Evolutionary conservation across 2,329 filamentous ascomycete species (phyloP).

Genomic region (Fusarium brachygibbosum): DNA sequence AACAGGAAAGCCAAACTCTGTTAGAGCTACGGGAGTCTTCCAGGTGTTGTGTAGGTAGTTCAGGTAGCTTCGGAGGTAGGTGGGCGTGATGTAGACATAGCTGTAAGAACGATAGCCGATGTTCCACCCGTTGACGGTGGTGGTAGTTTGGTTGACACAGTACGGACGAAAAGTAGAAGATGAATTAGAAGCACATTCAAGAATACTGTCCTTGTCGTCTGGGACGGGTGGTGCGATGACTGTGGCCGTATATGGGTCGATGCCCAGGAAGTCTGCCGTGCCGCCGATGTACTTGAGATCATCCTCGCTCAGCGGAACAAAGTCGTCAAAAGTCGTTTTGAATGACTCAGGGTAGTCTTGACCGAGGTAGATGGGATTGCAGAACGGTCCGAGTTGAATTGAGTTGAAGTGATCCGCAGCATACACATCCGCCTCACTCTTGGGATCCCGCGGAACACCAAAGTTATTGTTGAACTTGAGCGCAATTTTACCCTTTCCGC

Average conservation of each 20-base stretch:
- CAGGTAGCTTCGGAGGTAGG: slow-evolving; percentile 68
- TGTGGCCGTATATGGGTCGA: slow-evolving; percentile 70
- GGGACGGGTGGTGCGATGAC: slow-evolving; percentile 62
- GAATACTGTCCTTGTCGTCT: slow-evolving; percentile 56
- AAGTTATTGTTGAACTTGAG: slow-evolving; percentile 66
- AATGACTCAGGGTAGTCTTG: slow-evolving; percentile 63
- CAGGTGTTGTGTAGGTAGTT: slow-evolving; percentile 72
- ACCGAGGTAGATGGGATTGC: slow-evolving; percentile 67
- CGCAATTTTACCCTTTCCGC: slow-evolving; percentile 63
- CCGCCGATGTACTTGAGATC: slow-evolving; percentile 64
- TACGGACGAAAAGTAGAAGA: slow-evolving; percentile 63
- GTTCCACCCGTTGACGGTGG: slow-evolving; percentile 66
- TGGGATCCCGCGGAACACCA: slow-evolving; percentile 60
- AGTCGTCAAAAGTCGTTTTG: slow-evolving; percentile 60
- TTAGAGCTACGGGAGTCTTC: slow-evolving; percentile 61
- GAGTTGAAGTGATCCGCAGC: slow-evolving; percentile 63
- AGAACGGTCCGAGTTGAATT: slow-evolving; percentile 63
- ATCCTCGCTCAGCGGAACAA: slow-evolving; percentile 61
- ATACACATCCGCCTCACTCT: slow-evolving; percentile 57
- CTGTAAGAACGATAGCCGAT: slow-evolving; percentile 69
- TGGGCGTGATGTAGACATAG: slow-evolving; percentile 71
- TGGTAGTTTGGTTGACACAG: slow-evolving; percentile 64
- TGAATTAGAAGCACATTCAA: slow-evolving; percentile 62
- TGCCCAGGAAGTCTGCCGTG: slow-evolving; percentile 68
- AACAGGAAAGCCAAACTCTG: slow-evolving; percentile 71